A percentile compares a stretch with the other conserved stretches of the same genome.
Evolutionary conservation across 2,329 filamentous ascomycete species (phyloP).

Genomic region (Fusarium succisae): DNA sequence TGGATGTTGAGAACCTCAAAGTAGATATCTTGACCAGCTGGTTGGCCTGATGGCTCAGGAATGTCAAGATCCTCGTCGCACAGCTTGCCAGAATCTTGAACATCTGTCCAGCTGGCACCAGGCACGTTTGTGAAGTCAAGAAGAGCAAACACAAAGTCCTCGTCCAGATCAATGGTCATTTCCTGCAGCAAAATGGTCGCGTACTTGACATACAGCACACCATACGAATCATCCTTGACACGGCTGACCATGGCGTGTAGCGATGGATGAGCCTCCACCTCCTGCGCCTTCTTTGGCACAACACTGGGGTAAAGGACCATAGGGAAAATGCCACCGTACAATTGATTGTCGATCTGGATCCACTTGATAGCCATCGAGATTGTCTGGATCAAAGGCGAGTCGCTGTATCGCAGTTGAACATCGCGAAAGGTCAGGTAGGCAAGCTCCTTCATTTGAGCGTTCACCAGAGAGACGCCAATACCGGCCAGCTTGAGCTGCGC

Average conservation of each 20-base stretch:
- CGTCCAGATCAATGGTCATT: constrained; percentile 97
- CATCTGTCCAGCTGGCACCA: constrained; percentile 78
- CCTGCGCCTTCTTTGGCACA: constrained; percentile 94
- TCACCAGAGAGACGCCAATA: constrained; percentile 92
- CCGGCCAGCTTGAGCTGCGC: constrained; percentile 89
- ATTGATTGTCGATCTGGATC: constrained; percentile 98
- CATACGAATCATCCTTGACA: constrained; percentile 98
- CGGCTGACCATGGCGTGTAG: constrained; percentile 90
- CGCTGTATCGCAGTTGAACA: constrained; percentile 88
- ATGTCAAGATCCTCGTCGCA: constrained; percentile 92
- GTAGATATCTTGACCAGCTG: constrained; percentile 93
- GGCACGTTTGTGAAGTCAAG: constrained; percentile 95
- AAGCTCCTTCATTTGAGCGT: constrained; percentile 88
- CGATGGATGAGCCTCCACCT: constrained; percentile 95
- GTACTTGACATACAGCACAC: constrained; percentile 98
- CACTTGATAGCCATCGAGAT: constrained; percentile 92
- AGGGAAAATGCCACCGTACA: constrained; percentile 97
- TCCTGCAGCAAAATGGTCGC: constrained; percentile 93
- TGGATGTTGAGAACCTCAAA: constrained; percentile 97
- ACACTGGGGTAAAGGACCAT: constrained; percentile 98
- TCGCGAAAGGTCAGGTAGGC: constrained; percentile 94
- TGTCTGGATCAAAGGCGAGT: constrained; percentile 94
- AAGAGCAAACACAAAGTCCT: constrained; percentile 97
- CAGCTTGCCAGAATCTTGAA: constrained; percentile 80
- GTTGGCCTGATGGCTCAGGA: constrained; percentile 86